Base-by-base conservation (phyloP, 1,284 basidiomycete genomes). In the Veloboletus limbatus region DNA sequence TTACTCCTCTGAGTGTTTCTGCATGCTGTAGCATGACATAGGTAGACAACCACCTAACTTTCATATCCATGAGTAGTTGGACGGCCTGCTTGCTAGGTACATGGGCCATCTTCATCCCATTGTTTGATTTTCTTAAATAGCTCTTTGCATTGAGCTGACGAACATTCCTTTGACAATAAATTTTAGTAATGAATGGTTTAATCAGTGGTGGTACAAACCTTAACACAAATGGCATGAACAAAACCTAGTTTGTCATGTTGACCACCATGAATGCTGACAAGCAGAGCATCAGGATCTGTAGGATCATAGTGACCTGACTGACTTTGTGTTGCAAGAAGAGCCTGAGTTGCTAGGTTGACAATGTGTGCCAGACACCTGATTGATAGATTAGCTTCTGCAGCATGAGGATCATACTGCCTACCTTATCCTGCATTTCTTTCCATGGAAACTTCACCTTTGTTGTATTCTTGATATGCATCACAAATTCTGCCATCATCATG, bases 1-100 rank as follows among this genome's bases (percentile, higher is more conserved):
- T n/a, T 17, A 33, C 21, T 14, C 22, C 21, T 25, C 22, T 37
- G 35, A 37, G 35, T 14, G 9, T 40, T 11, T 54, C 48, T 8
- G 63, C 65, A 22, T 59, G 59, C 14, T 61, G 20, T 0, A 71
- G 51, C 71, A 74, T 73, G 0, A 56, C 30, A 51, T 60, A 69
- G 4, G 63, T 71, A 16, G 70, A 72, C 6, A 67, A 73, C 72
- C 71, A 75, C 2, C 63, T 57, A 30, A 74, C 63, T 24, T 54
- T 56, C 69, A 72, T 74, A 43, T 73, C 68, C 30, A 72, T 52
- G 4, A 70, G 50, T 6, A 67, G 51, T 18, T 56, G 58, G 2
- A 40, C 45, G 16, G 56, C 30, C 8, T 8, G n/a, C 1, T 17
- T 20, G 10, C 31, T n/a, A 11, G 31, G 20, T 14, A n/a, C 20